Base-by-base conservation (phyloP, 257 asterid genomes). In the Hygrophila difformis region DNA sequence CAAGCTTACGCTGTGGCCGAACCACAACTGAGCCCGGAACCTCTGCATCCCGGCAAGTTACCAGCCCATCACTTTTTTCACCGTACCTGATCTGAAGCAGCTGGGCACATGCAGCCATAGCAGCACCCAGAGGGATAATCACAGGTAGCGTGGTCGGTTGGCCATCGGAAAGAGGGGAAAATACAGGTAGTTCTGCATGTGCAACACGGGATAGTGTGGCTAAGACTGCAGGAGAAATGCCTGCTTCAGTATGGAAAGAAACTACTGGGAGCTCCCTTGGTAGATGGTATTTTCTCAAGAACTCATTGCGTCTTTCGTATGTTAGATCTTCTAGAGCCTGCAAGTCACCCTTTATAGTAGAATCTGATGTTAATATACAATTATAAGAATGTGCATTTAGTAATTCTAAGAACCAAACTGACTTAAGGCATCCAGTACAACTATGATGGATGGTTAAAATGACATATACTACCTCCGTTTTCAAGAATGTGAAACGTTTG, bases 71-170 rank as follows among this genome's bases (percentile, higher is more conserved):
- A 9, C 96, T 91, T 76, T 86, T 86, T 74, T 86, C 94, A 0
- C 96, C 94, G 1, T 91, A 91, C 64, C 98, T 75, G 5, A 55
- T 74, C 73, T 79, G 98, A 44, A 91, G 94, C 55, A 91, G 81
- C 73, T 91, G 98, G 1, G 98, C 96, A 55, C 94, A 86, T 2
- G 96, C 95, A 38, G 96, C 95, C 99, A 91, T 91, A 20, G 79
- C 99, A 17, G 96, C 96, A 36, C 96, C 96, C 2, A 86, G 93
- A 45, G 98, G 98, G 63, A 91, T 64, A 56, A 91, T 76, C 16
- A 86, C 93, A 0, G 99, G 96, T 38, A 91, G 71, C 1, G 73
- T 74, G 3, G 96, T 35, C 0, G 76, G 77, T 53, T 68, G 81
- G 29, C 77, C 86, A 0, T 60, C 18, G 3, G 88, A 58, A 29